phyloP scores from a whole-genome alignment of 176 grass and related monocot species.

The Carex pumila region DNA sequence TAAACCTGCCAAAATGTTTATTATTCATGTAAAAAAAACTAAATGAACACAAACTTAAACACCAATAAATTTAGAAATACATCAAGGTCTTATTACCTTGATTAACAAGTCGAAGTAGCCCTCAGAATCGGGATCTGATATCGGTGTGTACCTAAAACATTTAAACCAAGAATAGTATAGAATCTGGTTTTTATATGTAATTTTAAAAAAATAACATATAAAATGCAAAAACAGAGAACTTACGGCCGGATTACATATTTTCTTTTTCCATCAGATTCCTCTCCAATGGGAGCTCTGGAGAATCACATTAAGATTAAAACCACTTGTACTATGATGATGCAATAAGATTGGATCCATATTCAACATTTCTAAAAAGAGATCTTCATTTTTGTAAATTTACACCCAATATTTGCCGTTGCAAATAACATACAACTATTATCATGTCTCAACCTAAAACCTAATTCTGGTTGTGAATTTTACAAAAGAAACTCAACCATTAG shows the following conservation, averaged over 20 bases:
- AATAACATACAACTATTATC: neutral
- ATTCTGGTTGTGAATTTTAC: neutral
- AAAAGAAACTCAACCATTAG: neutral
- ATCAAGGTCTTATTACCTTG: conserved; percentile 45
- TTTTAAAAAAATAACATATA: conserved; percentile 18
- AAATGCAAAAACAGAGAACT: conserved; percentile 29
- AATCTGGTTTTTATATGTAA: conserved; percentile 67
- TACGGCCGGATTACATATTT: conserved; percentile 97
- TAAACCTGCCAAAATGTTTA: conserved; percentile 55
- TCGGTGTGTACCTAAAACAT: conserved; percentile 69
- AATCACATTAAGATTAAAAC: neutral
- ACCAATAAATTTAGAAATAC: neutral
- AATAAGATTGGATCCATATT: neutral
- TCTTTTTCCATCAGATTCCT: conserved; percentile 75
- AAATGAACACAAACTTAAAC: conserved; percentile 16
- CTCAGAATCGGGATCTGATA: conserved; percentile 84
- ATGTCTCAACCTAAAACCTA: neutral
- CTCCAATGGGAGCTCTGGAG: conserved; percentile 76
- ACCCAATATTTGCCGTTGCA: neutral
- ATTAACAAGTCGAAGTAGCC: conserved; percentile 91
- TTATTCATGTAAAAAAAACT: conserved; percentile 5
- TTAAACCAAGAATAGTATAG: neutral
- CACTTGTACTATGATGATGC: conserved; percentile 1
- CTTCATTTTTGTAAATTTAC: neutral
- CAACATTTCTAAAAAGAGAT: neutral